Evolutionary conservation across 176 grass and related monocot species (phyloP), one percentile per base, ranked within the genome.

Genomic region (Phoenix roebelenii): DNA sequence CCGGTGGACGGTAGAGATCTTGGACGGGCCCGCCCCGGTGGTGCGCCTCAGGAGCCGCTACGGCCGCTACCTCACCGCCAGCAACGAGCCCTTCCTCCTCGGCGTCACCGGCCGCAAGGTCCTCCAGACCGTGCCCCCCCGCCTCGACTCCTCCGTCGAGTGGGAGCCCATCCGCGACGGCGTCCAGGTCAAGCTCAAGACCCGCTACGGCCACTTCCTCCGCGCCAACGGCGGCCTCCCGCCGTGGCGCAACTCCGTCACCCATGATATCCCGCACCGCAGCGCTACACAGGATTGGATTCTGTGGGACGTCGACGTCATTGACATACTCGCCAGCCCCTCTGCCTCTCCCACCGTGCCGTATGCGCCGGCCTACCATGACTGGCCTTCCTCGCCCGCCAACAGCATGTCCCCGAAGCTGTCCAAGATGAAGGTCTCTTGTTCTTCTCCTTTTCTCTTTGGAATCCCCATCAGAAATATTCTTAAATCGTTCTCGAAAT

Each of bases 21-120:
- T 97, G 0, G 73, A 60, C 4, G 54, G 72, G 59, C 32, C 58
- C 14, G 64, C 74, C 5, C 72, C 77, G n/a, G 73, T 84, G 25
- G 53, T 97, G 65, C 83, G 92, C 58, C 79, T 96, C 29, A 81
- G 74, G 63, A 72, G 83, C 72, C 70, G 75, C 25, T 91, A 82
- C 69, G 87, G 87, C 55, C 87, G 83, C 50, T 97, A 90, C 83
- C 83, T 97, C 58, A 73, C 92, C 28, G 92, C 92, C 61, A 85
- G 83, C 59, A 85, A 87, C 78, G 78, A 88, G 78, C 83, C 80
- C 0, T 80, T 90, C 72, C 69, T 88, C 53, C 60, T 82, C 23
- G 84, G 80, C 55, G 55, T 63, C 49, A 64, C 65, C 4, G 92
- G 87, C 0, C 68, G 78, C 57, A 88, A 83, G 78, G 92, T 97